Evolutionary conservation across 495 filamentous ascomycete species (phyloP), one percentile per base, ranked within the genome.

Genomic region (Podospora didyma): DNA sequence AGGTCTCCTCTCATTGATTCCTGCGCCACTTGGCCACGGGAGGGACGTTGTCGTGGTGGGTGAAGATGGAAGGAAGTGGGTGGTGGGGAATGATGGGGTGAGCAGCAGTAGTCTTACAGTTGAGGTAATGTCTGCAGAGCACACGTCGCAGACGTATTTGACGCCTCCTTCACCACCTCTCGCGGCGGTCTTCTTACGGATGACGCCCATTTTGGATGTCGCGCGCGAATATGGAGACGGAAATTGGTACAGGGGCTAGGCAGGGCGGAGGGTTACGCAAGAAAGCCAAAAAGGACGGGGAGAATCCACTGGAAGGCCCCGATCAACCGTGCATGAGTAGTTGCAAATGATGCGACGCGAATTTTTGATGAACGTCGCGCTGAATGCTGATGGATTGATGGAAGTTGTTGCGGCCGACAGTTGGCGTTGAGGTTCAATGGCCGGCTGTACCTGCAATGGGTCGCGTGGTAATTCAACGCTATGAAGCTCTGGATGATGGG

Each of bases 141-240:
- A 99, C 62, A 96, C 85, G 72, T 99, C 93, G 77, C 93, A 97
- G 52, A 96, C 89, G 64, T 91, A 96, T 67, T 96, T 95, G 46
- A 93, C 87, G 56, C 93, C 93, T 20, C 92, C 92, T 65, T 96
- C 93, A 11, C 88, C 92, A 45, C 90, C 90, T 65, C 90, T 83
- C 56, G 87, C 82, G 60, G 89, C 89, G 55, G 90, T 92, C 76
- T 96, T 97, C 81, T 96, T 96, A 68, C 91, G 86, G 74, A 97
- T 96, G 69, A 96, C 88, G 66, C 92, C 93, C 93, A 97, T 97
- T 17, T 45, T 65, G 54, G 34, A 28, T 24, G 53, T 55, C 51
- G 54, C 57, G 54, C 28, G 47, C 3, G 12, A 46, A 45, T 53
- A 42, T 37, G 53, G 62, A 57, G 44, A 46, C 24, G 23, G 53